phyloP scores from a whole-genome alignment of 2,329 filamentous ascomycete genomes.

The Tolypocladium album region DNA sequence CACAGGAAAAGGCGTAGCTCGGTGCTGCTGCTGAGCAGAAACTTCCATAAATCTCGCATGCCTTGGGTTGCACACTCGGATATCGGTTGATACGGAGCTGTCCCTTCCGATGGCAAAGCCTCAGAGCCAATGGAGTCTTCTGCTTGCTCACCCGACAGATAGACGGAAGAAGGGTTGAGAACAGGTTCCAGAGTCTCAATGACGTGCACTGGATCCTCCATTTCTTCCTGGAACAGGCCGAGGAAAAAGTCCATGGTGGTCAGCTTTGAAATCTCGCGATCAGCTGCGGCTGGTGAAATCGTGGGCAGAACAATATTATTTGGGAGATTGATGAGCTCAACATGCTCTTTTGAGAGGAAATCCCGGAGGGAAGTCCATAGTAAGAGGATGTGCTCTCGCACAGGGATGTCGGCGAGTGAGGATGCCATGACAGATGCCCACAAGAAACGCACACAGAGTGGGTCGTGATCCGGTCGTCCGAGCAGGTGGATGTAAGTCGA shows the following conservation, averaged over 20 bases:
- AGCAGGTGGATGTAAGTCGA: constrained; percentile 31
- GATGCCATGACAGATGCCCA: constrained; percentile 47
- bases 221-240: constrained; percentile 75
- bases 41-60: constrained; percentile 72
- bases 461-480: constrained; percentile 20
- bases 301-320: constrained; percentile 89
- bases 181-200: constrained; percentile 92
- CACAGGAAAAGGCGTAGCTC: constrained; percentile 80
- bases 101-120: constrained; percentile 2
- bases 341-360: constrained; percentile 29
- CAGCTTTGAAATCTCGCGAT: constrained; percentile 82
- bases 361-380: constrained; percentile 50
- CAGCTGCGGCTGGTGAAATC: constrained; percentile 71
- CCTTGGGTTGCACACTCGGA: constrained; percentile 43
- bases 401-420: constrained; percentile 39
- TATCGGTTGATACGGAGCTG: constrained; percentile 25
- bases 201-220: constrained; percentile 68
- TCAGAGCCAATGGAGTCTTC: constrained; percentile 7
- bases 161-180: constrained; percentile 59
- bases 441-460: constrained; percentile 40
- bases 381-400: constrained; percentile 44
- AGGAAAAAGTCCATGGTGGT: constrained; percentile 96
- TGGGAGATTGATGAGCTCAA: constrained; percentile 47
- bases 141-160: constrained; percentile 15
- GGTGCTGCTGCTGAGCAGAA: constrained; percentile 70